phyloP scores from a whole-genome alignment of 352 stramenopile species.

The Phytopythium mirpurense region DNA sequence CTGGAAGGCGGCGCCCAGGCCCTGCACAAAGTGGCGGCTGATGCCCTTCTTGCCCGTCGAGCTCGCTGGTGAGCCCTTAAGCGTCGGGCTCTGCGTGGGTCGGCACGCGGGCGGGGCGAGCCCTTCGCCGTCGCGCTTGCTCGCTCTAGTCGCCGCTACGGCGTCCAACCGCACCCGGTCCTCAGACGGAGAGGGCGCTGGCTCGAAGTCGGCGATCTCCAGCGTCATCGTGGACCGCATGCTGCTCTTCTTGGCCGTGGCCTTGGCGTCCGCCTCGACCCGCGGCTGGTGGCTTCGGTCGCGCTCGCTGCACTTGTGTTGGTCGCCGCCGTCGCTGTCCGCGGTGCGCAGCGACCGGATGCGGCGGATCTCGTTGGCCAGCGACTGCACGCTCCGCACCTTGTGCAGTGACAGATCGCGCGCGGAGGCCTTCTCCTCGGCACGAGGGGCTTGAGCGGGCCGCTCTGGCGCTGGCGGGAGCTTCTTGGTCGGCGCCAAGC shows the following conservation, averaged over 20 bases:
- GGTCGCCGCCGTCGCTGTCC: background rate
- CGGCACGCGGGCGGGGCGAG: conserved; percentile 23
- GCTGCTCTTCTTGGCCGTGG: conserved; percentile 45
- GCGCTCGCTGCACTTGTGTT: conserved; percentile 18
- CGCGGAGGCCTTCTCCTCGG: conserved; percentile 38
- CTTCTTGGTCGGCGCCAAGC: conserved; percentile 25
- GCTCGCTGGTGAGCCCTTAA: conserved; percentile 29
- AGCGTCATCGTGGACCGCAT: conserved; percentile 60
- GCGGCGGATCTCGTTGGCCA: conserved; percentile 75
- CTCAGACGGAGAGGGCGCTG: conserved; percentile 14
- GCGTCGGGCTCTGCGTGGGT: conserved; percentile 37
- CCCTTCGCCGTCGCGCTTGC: background rate
- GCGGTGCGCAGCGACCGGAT: conserved; percentile 49
- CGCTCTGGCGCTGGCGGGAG: conserved; percentile 38
- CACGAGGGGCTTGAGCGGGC: conserved; percentile 11
- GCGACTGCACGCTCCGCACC: conserved; percentile 71
- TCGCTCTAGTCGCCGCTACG: background rate
- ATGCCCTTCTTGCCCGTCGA: conserved; percentile 65
- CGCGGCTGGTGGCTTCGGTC: background rate
- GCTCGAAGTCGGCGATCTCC: conserved; percentile 51
- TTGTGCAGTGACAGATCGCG: conserved; percentile 38
- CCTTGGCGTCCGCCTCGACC: conserved; percentile 7
- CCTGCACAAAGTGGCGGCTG: conserved; percentile 62
- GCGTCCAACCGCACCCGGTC: background rate
- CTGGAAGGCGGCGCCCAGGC: conserved; percentile 62